These are phyloP conservation scores for Porcisia deanei DNA, from an alignment of 208 protist species.

Conservation along the genomic window DNA sequence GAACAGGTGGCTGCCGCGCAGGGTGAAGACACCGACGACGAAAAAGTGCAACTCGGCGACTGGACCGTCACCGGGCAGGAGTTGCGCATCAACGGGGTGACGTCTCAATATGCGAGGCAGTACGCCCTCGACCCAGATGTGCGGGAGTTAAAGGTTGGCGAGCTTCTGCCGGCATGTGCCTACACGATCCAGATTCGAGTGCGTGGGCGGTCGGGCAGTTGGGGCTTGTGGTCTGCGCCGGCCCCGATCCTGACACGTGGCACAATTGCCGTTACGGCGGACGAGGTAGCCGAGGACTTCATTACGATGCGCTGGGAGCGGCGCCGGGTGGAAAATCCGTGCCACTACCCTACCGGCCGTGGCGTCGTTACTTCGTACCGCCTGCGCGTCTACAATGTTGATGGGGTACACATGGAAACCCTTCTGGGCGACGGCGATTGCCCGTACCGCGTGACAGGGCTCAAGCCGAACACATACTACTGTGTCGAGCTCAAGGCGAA, in stretches of 20 bases:
- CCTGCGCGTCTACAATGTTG: slow-evolving; percentile 85
- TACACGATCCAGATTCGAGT: slow-evolving; percentile 91
- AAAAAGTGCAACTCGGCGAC: slow-evolving; percentile 75
- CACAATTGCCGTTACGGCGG: slow-evolving; percentile 77
- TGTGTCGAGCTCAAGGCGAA: slow-evolving; percentile 91
- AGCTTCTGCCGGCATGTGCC: slow-evolving; percentile 77
- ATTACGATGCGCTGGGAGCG: slow-evolving; percentile 87
- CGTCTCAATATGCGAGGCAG: slow-evolving; percentile 79
- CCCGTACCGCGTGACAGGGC: slow-evolving; percentile 81
- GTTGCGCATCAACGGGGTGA: slow-evolving; percentile 86
- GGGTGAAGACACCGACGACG: slow-evolving; percentile 2
- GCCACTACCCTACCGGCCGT: slow-evolving; percentile 81
- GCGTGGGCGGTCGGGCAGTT: slow-evolving; percentile 80
- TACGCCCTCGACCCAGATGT: slow-evolving; percentile 77
- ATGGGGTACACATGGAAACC: slow-evolving; percentile 73
- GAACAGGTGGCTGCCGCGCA: not conserved
- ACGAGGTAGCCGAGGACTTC: slow-evolving; percentile 93
- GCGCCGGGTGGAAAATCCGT: slow-evolving; percentile 72
- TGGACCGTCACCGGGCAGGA: slow-evolving; percentile 86
- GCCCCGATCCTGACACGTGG: slow-evolving; percentile 88
- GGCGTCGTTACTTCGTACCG: slow-evolving; percentile 90
- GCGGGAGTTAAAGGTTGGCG: slow-evolving; percentile 88
- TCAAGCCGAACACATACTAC: slow-evolving; percentile 91
- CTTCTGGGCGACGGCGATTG: slow-evolving; percentile 89
- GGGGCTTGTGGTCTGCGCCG: slow-evolving; percentile 85